phyloP scores from a whole-genome alignment of 805 yeast genomes.

The Suhomyces canberraensis region DNA sequence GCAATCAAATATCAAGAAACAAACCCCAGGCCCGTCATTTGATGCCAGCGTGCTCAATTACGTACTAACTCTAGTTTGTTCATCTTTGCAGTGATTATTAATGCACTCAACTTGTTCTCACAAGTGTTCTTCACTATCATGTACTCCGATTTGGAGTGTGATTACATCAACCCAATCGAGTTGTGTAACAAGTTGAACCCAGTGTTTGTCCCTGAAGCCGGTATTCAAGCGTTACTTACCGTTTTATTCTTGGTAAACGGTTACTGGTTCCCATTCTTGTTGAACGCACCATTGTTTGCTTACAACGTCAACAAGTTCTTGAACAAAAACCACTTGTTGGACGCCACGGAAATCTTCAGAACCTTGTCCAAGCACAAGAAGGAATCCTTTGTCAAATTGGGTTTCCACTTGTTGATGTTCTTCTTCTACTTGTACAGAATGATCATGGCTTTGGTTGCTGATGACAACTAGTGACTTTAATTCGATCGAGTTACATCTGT shows the following conservation, averaged over 20 bases:
- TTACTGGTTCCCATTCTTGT: constrained; percentile 83
- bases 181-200: constrained; percentile 89
- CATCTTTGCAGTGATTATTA: constrained; percentile 74
- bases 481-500: no score
- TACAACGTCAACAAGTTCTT: constrained; percentile 78
- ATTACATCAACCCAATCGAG: constrained; percentile 96
- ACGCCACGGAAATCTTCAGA: constrained; percentile 96
- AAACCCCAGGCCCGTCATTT: no score
- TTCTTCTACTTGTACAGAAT: constrained; percentile 94
- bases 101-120: constrained; percentile 82
- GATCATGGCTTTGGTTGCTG: constrained; percentile 88
- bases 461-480: constrained; percentile 28
- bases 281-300: constrained; percentile 80
- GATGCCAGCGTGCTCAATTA: no score
- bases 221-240: constrained; percentile 70
- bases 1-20: no score
- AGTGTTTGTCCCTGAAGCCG: constrained; percentile 87
- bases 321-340: constrained; percentile 79
- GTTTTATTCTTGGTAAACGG: constrained; percentile 76
- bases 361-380: constrained; percentile 90
- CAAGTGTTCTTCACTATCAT: constrained; percentile 95
- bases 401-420: constrained; percentile 87
- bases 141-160: constrained; percentile 93
- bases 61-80: constrained; percentile 48
- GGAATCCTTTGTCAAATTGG: constrained; percentile 86